Evolutionary conservation across 371 early-diverging fungal genomes (phyloP).

Genomic region (Syncephalastrum sp.): DNA sequence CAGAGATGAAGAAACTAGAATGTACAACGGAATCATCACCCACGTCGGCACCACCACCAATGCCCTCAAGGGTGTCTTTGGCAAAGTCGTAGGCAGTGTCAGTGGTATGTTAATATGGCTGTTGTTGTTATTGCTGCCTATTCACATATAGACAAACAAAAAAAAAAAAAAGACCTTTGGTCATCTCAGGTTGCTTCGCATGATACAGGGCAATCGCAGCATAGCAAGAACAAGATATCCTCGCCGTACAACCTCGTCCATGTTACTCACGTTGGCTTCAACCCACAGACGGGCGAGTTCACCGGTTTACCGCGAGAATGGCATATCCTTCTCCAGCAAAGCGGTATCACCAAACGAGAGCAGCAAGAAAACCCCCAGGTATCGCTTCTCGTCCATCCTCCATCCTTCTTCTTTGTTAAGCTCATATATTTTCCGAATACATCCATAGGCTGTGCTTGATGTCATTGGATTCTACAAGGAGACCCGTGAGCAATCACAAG

Average conservation of each 20-base stretch:
- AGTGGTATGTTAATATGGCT: constrained; percentile 40
- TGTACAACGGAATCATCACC: constrained; percentile 15
- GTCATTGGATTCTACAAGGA: constrained; percentile 93
- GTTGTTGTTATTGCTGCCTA: no score
- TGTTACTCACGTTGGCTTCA: constrained; percentile 92
- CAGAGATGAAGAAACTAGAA: no score
- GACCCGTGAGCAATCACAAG: constrained; percentile 55
- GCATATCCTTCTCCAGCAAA: constrained; percentile 84
- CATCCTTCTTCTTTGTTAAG: constrained; percentile 26
- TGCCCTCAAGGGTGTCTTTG: constrained; percentile 67
- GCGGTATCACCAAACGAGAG: constrained; percentile 93
- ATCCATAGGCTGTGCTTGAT: constrained; percentile 83
- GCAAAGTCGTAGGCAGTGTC: constrained; percentile 60
- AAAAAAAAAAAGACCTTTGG: constrained; percentile 10
- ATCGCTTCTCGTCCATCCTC: constrained; percentile 3
- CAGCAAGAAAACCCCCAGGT: constrained; percentile 92
- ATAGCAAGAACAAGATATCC: constrained; percentile 44
- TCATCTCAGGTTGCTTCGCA: constrained; percentile 7
- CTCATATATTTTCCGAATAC: constrained; percentile 20
- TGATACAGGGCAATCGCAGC: neutral
- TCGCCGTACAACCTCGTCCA: constrained; percentile 96
- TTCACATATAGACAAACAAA: neutral
- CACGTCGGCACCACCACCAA: constrained; percentile 22
- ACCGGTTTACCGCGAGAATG: constrained; percentile 94
- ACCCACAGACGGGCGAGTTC: constrained; percentile 87